Percentiles rank a stretch among this genome's conserved stretches.
Conservation (phyloP, 345 rosid species). For the Kernera saxatilis region DNA sequence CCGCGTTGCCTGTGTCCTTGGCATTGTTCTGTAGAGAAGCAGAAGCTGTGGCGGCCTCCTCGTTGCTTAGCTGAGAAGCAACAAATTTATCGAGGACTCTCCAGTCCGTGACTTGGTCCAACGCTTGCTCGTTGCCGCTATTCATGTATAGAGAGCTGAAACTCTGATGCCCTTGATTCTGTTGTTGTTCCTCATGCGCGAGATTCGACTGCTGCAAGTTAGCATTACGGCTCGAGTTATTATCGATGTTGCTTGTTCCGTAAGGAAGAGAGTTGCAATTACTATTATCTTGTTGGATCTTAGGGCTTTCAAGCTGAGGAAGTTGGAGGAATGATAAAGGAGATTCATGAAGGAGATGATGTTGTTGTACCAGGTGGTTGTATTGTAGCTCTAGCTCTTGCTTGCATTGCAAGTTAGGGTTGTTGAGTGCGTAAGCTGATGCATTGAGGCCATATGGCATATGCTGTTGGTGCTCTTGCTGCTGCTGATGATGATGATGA, state of each 20-base stretch:
- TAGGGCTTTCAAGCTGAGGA: constrained; percentile 80
- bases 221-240: constrained; percentile 35
- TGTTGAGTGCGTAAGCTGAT: constrained; percentile 35
- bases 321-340: constrained; percentile 54
- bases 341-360: constrained; percentile 40
- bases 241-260: constrained; percentile 35
- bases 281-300: constrained; percentile 51
- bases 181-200: constrained; percentile 49
- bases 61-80: constrained; percentile 93
- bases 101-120: constrained; percentile 89
- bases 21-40: constrained; percentile 23
- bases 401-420: constrained; percentile 50
- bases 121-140: constrained; percentile 45
- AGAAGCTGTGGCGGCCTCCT: constrained; percentile 40
- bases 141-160: constrained; percentile 46
- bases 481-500: constrained; percentile 41
- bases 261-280: constrained; percentile 44
- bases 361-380: constrained; percentile 40
- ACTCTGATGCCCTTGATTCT: constrained; percentile 42
- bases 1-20: constrained; percentile 20
- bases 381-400: constrained; percentile 61
- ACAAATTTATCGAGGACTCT: constrained; percentile 93
- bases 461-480: constrained; percentile 59
- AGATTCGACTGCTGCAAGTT: constrained; percentile 55
- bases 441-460: constrained; percentile 35